These are phyloP conservation scores for Tripterygium wilfordii DNA, from an alignment of 177 flowering plant species.

Conservation along the genomic window DNA sequence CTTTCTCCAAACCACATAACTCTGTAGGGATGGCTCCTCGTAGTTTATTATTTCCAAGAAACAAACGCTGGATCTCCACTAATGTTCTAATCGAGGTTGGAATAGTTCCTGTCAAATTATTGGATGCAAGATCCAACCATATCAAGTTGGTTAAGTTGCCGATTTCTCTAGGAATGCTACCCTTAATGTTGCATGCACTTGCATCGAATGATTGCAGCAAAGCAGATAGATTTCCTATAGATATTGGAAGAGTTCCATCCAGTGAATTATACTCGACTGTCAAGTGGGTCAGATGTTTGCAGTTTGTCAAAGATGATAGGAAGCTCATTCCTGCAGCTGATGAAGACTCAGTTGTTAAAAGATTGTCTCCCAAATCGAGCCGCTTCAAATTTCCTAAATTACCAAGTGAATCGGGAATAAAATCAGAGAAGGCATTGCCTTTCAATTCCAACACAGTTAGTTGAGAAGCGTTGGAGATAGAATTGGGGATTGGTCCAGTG, in stretches of 20 bases:
- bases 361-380: background rate
- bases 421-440: background rate
- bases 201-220: background rate
- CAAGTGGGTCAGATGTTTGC: constrained; percentile 4
- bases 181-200: background rate
- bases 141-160: constrained; percentile 1
- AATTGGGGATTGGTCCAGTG: constrained; percentile 2
- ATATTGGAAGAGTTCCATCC: background rate
- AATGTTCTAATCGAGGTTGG: background rate
- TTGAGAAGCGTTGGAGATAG: constrained; percentile 5
- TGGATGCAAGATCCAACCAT: background rate
- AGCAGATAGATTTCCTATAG: constrained; percentile 2
- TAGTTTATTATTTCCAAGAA: background rate
- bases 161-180: constrained; percentile 2
- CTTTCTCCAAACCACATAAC: background rate
- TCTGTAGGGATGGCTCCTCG: background rate
- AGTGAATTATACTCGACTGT: background rate
- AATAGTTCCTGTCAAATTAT: background rate
- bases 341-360: background rate
- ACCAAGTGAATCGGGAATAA: constrained; percentile 1
- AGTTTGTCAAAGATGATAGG: constrained; percentile 1
- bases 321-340: background rate
- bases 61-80: background rate
- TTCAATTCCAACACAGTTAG: background rate
- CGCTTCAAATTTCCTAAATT: background rate